Evolutionary conservation across 140 eudicot genomes (phyloP), one percentile per base, ranked within the genome.

Genomic region (Eryngium alpinum): DNA sequence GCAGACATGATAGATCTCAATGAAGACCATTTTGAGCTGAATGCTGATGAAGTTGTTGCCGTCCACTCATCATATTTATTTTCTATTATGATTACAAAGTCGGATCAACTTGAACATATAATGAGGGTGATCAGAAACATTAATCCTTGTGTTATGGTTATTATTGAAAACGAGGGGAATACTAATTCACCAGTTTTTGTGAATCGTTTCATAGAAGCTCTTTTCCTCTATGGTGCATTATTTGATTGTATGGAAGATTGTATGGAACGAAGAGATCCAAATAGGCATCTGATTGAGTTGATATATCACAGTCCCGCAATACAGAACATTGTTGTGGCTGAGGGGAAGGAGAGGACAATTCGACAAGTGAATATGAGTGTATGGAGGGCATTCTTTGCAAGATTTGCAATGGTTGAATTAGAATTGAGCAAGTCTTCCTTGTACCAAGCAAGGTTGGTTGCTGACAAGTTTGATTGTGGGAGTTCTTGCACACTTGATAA

Each of bases 401-500:
- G 78, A 49, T 75, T 75, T 75, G 38, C 13, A 13, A 75, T 75
- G 78, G 59, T 49, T 21, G 78, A 75, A 38, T 75, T 75, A 28
- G 62, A 46, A 75, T 75, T 75, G 79, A 75, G 79, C 65, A 19
- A 25, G 11, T 50, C 79, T 49, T 75, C 79, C 65, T 75, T 75
- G 79, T 75, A 51, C 31, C 79, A 75, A 50, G 79, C 79, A 28
- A 75, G 65, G 16, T 51, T 51, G n/a, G 59, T 75, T 21, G 28
- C 28, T 16, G 50, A 50, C 24, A 75, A 51, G 65, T 75, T 75
- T 75, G 44, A 63, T 51, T 75, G 79, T 75, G 79, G 79, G 79
- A 75, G 79, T 51, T 75, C 79, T 50, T 75, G 79, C 65, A 75
- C 79, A 75, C 79, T 75, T 51, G 65, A 75, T 75, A 51, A 43